Percentiles rank a stretch among this genome's conserved stretches.
Conservation (phyloP, 768 basidiomycete genomes). For the Agaricus subrufescens region DNA sequence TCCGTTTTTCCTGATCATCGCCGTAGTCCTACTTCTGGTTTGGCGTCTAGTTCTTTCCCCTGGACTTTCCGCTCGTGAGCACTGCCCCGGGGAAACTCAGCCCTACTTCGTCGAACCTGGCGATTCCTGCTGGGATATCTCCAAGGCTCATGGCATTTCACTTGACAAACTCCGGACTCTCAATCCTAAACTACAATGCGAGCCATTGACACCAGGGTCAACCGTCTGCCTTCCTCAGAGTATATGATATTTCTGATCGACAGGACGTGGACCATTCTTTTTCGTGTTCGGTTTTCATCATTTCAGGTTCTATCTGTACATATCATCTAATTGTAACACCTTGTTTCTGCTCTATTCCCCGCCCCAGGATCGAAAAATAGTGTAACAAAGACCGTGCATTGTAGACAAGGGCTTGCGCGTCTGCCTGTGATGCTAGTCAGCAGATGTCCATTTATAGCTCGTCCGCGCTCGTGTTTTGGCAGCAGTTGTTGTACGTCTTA, state of each 20-base stretch:
- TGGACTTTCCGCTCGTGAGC: slow-evolving; percentile 26
- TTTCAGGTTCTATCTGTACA: too few species aligned
- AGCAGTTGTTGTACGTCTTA: too few species aligned
- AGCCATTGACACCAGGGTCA: slow-evolving; percentile 53
- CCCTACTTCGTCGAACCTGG: slow-evolving; percentile 50
- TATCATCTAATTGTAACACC: too few species aligned
- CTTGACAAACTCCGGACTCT: slow-evolving; percentile 47
- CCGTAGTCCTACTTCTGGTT: slow-evolving; percentile 55
- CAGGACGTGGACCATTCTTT: too few species aligned
- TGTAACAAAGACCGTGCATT: too few species aligned
- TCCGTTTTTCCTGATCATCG: slow-evolving; percentile 70
- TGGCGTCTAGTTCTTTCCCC: slow-evolving; percentile 55
- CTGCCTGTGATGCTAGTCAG: too few species aligned
- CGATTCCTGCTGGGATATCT: slow-evolving; percentile 65
- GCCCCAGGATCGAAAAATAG: too few species aligned
- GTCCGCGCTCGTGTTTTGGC: too few species aligned
- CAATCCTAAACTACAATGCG: slow-evolving; percentile 52
- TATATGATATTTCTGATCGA: background rate
- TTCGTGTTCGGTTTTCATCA: too few species aligned
- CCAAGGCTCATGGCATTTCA: slow-evolving; percentile 40
- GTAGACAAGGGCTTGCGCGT: too few species aligned
- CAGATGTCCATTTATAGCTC: background rate
- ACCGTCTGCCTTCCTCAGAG: slow-evolving; percentile 52
- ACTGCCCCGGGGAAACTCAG: slow-evolving; percentile 37
- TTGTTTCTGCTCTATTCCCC: too few species aligned